Base-by-base conservation (phyloP, 257 asterid species). In the Cinchona pubescens region DNA sequence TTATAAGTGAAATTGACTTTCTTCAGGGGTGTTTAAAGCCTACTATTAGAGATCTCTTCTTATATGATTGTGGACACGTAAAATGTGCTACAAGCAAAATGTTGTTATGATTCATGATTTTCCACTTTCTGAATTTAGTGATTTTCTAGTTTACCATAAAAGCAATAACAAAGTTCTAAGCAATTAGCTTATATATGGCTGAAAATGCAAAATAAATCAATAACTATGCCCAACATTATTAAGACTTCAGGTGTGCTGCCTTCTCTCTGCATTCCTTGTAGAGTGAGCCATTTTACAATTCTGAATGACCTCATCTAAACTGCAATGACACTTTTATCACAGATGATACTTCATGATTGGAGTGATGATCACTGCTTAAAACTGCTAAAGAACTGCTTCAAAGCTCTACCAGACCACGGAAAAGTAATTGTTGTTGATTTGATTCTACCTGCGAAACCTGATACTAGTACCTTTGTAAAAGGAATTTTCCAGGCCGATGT, bases 301-400 rank as follows among this genome's bases (percentile, higher is more conserved):
- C 30, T 1, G 8, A 7, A 35, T 65, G 49, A 3, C 21, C 71
- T 42, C 21, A 38, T 67, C 1, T 40, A 3, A 67, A 23, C 71
- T 40, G 40, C 55, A 43, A 43, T 67, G 4, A 43, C n/a, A 3
- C 43, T 45, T 27, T 14, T 49, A 13, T 43, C 32, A 34, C 65
- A 71, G 75, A 71, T 71, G 75, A 53, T 71, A 71, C 75, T 71
- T 53, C 66, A 71, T 32, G 75, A 71, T 71, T 71, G 75, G 75
- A 53, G 75, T 40, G 66, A 71, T 53, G 75, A 53, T 34, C 75
- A 71, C 40, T 71, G 75, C 53, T 71, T 71, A 13, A 71, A 71
- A 53, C 58, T 71, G 66, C 25, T 71, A 48, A 71, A 21, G 51
- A 71, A 71, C 51, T 71, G 75, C 75, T 71, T 21, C 51, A 34